A percentile compares a stretch with the other conserved stretches of the same genome.
Conservation (phyloP, 352 stramenopile genomes). For the Phytopythium cucurbitacearum region DNA sequence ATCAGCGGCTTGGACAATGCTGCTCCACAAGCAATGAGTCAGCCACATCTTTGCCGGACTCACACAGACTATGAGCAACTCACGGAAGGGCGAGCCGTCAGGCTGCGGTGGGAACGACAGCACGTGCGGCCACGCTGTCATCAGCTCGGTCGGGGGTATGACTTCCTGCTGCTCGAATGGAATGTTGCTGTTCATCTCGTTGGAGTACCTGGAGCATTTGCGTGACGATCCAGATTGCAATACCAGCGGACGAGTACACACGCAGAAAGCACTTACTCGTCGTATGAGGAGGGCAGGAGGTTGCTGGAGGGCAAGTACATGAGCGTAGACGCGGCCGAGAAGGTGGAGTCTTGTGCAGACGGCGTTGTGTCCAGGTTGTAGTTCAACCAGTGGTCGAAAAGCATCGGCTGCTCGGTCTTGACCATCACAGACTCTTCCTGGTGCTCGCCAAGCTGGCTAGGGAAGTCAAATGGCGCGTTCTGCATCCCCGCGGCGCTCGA, state of each 20-base stretch:
- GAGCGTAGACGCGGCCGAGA: constrained; percentile 5
- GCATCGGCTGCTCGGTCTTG: constrained; percentile 10
- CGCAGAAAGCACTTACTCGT: constrained; percentile 17
- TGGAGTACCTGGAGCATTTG: neutral
- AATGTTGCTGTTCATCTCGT: neutral
- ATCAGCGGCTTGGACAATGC: constrained; percentile 73
- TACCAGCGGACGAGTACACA: neutral
- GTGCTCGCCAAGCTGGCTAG: neutral
- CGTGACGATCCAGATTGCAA: neutral
- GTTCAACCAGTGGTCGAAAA: constrained; percentile 28
- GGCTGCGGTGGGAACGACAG: constrained; percentile 26
- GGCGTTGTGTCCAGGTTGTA: constrained; percentile 16
- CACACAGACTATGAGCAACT: constrained; percentile 3
- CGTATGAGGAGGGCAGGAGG: constrained; percentile 13
- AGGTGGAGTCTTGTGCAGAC: no score
- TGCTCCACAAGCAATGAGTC: constrained; percentile 12
- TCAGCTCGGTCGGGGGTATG: neutral
- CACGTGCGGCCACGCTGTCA: constrained; percentile 7
- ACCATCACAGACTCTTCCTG: neutral
- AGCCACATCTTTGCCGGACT: constrained; percentile 4
- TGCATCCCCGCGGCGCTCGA: no score
- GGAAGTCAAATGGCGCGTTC: neutral
- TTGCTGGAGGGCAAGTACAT: constrained; percentile 17
- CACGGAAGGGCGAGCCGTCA: constrained; percentile 38
- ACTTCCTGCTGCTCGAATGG: constrained; percentile 7